These are phyloP conservation scores for Knoxdaviesia capensis DNA, from an alignment of 2,329 filamentous ascomycete genomes.

Conservation along the genomic window DNA sequence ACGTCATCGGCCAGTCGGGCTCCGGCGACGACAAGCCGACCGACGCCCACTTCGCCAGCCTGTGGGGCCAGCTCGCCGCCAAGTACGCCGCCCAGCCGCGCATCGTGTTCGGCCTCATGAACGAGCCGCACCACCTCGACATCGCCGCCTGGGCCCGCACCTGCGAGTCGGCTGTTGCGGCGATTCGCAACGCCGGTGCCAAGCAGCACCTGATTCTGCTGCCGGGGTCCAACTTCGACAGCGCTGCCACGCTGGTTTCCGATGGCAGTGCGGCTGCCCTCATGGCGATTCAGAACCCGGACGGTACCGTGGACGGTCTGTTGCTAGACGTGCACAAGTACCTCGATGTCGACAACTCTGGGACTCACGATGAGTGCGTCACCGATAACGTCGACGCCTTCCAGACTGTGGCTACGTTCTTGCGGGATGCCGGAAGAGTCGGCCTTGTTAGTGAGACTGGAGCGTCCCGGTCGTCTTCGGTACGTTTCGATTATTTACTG, in stretches of 20 bases:
- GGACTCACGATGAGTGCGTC: slow-evolving; percentile 28
- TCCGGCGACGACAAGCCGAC: slow-evolving; percentile 15
- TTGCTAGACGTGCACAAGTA: slow-evolving; percentile 41
- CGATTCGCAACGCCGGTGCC: slow-evolving; percentile 45
- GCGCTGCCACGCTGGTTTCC: slow-evolving; percentile 24
- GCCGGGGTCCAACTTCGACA: slow-evolving; percentile 39
- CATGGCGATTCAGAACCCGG: slow-evolving; percentile 32
- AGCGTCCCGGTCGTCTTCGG: slow-evolving; percentile 14
- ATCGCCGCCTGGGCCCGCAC: slow-evolving; percentile 36
- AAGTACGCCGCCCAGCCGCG: slow-evolving; percentile 34
- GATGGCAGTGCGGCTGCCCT: slow-evolving; percentile 30
- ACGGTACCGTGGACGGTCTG: slow-evolving; percentile 34
- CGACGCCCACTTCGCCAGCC: slow-evolving; percentile 32
- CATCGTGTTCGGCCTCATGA: slow-evolving; percentile 47
- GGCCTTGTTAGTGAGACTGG: slow-evolving; percentile 29
- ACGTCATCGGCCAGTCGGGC: slow-evolving; percentile 45
- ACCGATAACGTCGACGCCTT: slow-evolving; percentile 31
- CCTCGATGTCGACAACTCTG: slow-evolving; percentile 35
- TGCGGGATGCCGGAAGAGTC: slow-evolving; percentile 19
- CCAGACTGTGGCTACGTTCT: slow-evolving; percentile 21
- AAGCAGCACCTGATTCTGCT: slow-evolving; percentile 41
- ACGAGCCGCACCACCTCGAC: slow-evolving; percentile 44
- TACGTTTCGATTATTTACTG: slow-evolving; percentile 6
- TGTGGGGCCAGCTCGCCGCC: slow-evolving; percentile 37
- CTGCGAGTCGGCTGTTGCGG: slow-evolving; percentile 41